phyloP scores from a whole-genome alignment of 371 early-diverging fungal genomes.

The Mortierella sp. region DNA sequence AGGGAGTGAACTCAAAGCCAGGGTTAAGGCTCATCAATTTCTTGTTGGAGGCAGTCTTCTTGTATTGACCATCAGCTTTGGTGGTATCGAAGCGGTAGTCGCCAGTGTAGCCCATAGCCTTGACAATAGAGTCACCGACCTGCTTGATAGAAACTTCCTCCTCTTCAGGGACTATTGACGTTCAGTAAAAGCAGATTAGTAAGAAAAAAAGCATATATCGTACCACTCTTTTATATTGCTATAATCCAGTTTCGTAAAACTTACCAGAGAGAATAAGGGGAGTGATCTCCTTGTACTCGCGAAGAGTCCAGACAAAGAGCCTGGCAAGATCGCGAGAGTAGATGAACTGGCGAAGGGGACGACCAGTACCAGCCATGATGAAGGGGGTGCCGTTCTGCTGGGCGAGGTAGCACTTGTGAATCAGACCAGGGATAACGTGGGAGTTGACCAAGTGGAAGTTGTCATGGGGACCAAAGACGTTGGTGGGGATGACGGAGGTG shows the following conservation, averaged over 20 bases:
- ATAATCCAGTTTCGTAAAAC: background rate
- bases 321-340: slow-evolving; percentile 88
- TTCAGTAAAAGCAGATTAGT: slow-evolving; percentile 1
- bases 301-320: slow-evolving; percentile 86
- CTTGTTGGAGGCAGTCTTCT: slow-evolving; percentile 89
- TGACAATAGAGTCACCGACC: slow-evolving; percentile 83
- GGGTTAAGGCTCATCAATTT: slow-evolving; percentile 82
- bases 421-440: slow-evolving; percentile 88
- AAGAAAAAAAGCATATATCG: background rate
- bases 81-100: slow-evolving; percentile 80
- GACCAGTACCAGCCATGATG: slow-evolving; percentile 83
- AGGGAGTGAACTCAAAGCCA: slow-evolving; percentile 87
- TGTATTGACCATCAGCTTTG: slow-evolving; percentile 88
- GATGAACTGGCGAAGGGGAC: slow-evolving; percentile 90
- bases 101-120: slow-evolving; percentile 76
- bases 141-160: slow-evolving; percentile 88
- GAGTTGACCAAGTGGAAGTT: slow-evolving; percentile 87
- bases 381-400: slow-evolving; percentile 83
- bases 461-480: slow-evolving; percentile 90
- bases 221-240: background rate
- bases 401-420: slow-evolving; percentile 89
- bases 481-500: slow-evolving; percentile 90
- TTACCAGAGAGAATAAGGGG: slow-evolving; percentile 89
- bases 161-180: slow-evolving; percentile 73
- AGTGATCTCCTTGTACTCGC: slow-evolving; percentile 84